Evolutionary conservation across 1,284 basidiomycete genomes (phyloP).

Genomic region (Austropuccinia psidii): DNA sequence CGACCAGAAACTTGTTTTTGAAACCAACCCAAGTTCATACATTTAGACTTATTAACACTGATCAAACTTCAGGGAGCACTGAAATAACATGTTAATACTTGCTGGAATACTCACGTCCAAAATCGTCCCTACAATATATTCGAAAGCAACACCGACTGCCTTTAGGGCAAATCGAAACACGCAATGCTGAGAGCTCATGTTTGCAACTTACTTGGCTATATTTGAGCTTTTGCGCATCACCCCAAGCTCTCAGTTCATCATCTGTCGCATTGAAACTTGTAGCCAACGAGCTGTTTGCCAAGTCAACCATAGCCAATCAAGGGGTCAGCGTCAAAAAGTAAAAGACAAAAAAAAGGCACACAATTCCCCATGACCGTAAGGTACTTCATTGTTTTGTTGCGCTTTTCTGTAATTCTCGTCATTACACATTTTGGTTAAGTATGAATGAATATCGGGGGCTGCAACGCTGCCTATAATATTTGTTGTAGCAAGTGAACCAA

Average conservation of each 20-base stretch:
- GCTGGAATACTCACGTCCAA: constrained; percentile 31
- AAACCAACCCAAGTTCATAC: no score
- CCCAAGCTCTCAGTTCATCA: constrained; percentile 50
- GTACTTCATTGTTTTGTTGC: constrained; percentile 3
- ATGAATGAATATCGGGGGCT: constrained; percentile 58
- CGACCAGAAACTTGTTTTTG: no score
- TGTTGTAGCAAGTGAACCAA: no score
- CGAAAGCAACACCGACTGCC: no score
- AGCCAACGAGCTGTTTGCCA: constrained; percentile 60
- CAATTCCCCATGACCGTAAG: constrained; percentile 29
- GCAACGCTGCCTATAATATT: constrained; percentile 59
- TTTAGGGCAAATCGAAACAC: no score
- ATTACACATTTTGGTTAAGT: constrained; percentile 63
- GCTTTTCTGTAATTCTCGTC: background rate
- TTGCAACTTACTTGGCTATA: constrained; percentile 59
- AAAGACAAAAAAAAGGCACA: background rate
- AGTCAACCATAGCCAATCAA: no score
- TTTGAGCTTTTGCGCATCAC: constrained; percentile 66
- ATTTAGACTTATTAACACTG: no score
- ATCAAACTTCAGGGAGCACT: no score
- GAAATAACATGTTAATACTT: no score
- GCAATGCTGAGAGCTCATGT: no score
- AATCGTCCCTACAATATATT: constrained; percentile 1
- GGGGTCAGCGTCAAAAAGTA: no score
- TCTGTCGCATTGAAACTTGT: constrained; percentile 62